Evolutionary conservation across 148 eudicot genomes (phyloP).

Genomic region (Polygonum maritimum): DNA sequence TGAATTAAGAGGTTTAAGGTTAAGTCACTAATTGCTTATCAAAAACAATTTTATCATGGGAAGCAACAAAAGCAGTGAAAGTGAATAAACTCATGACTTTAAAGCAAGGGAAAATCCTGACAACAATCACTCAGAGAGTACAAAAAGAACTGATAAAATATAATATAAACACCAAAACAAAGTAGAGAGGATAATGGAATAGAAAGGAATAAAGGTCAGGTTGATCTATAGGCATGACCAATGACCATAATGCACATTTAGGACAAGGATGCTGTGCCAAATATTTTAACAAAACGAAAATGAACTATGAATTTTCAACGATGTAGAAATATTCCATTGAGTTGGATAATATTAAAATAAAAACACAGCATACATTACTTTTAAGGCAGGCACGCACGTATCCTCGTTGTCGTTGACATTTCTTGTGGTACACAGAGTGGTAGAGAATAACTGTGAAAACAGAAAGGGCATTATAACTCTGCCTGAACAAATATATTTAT

Average conservation of each 20-base stretch:
- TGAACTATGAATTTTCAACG: not conserved
- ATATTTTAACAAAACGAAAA: not conserved
- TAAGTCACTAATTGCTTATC: not conserved
- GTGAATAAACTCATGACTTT: not conserved
- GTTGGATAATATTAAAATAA: not conserved
- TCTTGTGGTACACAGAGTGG: slow-evolving; percentile 64
- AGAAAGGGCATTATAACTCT: not conserved
- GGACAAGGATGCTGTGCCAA: not conserved
- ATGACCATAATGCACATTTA: not conserved
- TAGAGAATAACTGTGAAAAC: slow-evolving; percentile 50
- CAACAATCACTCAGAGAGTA: not conserved
- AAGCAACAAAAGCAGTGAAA: not conserved
- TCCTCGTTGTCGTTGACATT: slow-evolving; percentile 46
- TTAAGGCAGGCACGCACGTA: slow-evolving; percentile 65
- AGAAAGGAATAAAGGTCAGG: not conserved
- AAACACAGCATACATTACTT: slow-evolving; percentile 45
- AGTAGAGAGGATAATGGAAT: not conserved
- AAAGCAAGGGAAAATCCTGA: not conserved
- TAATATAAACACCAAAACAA: not conserved
- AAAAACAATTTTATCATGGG: not conserved
- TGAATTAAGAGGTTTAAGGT: not conserved
- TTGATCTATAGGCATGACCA: not conserved
- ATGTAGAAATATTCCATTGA: not conserved
- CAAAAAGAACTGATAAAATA: not conserved
- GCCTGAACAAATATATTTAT: not conserved